Base-by-base conservation (phyloP, 257 asterid species). In the Plantago ovata region DNA sequence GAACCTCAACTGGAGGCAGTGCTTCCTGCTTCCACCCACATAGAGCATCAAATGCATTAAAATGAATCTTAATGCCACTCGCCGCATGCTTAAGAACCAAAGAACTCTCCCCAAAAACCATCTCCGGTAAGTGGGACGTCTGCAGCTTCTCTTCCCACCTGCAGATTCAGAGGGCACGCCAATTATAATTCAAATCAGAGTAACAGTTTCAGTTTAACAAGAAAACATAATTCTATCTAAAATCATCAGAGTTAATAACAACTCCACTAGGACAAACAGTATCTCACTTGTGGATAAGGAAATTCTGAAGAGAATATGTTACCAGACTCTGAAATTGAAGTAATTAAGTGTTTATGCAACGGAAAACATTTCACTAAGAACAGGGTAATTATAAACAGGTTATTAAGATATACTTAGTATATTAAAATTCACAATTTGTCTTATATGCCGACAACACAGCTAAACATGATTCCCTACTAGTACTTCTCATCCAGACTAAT, bases 1-100 rank as follows among this genome's bases (percentile, higher is more conserved):
- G 96, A 76, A 93, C 94, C 78, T 89, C 96, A 81, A 93, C 99
- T 2, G 97, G 99, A 62, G 96, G 96, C 68, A 93, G 66, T 33
- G 84, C 79, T 72, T 84, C 96, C 60, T 74, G 73, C 85, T 86
- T 93, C 99, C 97, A 93, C 64, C 92, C 96, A 63, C 79, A 69
- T 38, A 93, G 77, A 67, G 99, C 97, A 79, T 89, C 99, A 52
- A 86, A 84, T 62, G 99, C 94, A 69, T 81, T 81, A 65, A 86
- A 93, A 75, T 79, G 77, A 65, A 93, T 56, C 69, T 54, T 81
- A 39, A 78, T 59, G 47, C 95, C 96, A 67, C 86, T 86, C 57
- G 62, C 72, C 75, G 73, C 67, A 68, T 93, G 97, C 68, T 79
- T 84, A 64, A 89, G 82, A 75, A 74, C 61, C 79, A 93, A 72